These are phyloP conservation scores for Huiozyma sinensis DNA, from an alignment of 805 yeast species.

Conservation along the genomic window DNA sequence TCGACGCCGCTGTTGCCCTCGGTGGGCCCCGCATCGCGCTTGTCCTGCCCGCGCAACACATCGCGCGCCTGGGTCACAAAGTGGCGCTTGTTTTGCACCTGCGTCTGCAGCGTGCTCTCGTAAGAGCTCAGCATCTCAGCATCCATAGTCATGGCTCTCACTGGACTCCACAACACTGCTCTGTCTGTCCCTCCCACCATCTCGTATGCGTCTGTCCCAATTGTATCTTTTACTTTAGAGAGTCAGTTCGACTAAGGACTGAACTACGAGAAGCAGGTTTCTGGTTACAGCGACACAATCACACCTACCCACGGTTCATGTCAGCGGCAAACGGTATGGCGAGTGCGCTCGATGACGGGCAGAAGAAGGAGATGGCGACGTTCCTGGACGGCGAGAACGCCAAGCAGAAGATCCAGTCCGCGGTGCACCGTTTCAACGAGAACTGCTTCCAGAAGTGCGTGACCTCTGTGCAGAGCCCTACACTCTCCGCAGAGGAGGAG, in stretches of 20 bases:
- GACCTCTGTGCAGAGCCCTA: slow-evolving; percentile 34
- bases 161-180: not conserved
- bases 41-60: slow-evolving; percentile 4
- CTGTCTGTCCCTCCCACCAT: too few relatives aligned
- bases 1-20: slow-evolving; percentile 10
- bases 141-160: not conserved
- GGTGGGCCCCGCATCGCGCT: not conserved
- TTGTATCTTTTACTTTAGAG: too few relatives aligned
- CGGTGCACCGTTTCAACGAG: slow-evolving; percentile 82
- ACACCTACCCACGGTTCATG: slow-evolving; percentile 27
- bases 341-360: slow-evolving; percentile 42
- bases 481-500: slow-evolving; percentile 50
- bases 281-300: slow-evolving; percentile 5
- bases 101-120: slow-evolving; percentile 13
- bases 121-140: slow-evolving; percentile 10
- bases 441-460: slow-evolving; percentile 86
- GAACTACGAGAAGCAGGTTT: not conserved
- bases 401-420: slow-evolving; percentile 76
- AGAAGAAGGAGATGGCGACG: slow-evolving; percentile 61
- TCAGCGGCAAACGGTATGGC: slow-evolving; percentile 25
- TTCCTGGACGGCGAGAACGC: slow-evolving; percentile 78
- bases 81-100: slow-evolving; percentile 18
- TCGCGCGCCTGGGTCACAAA: slow-evolving; percentile 17
- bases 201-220: too few relatives aligned
- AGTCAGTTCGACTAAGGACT: not conserved